Evolutionary conservation across 768 basidiomycete species (phyloP), one percentile per base, ranked within the genome.

Genomic region (Ramaria sp.): DNA sequence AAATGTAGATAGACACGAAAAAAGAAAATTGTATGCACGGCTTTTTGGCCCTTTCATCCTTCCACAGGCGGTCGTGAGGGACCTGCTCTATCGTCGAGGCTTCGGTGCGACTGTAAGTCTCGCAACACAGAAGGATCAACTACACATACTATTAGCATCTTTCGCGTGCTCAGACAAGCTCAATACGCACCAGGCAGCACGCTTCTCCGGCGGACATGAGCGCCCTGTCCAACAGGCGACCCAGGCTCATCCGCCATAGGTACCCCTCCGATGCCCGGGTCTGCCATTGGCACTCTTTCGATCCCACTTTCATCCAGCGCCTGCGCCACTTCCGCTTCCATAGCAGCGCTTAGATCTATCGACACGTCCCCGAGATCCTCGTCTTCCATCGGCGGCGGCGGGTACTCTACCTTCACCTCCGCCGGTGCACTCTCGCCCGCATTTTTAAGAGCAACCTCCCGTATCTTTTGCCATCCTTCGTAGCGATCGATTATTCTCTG

Each of bases 171-270:
- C 3, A 37, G 30, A 55, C 61, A 16, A 5, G 20, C 39, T 22
- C 48, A 44, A 28, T 53, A 54, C 66, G 52, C 66, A 89, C 89
- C 85, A 71, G 92, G 94, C 58, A 97, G 75, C 45, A 95, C 93
- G 63, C 91, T 95, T 75, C 93, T 96, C 68, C 95, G 79, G 61
- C 95, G 82, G 32, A 94, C 81, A 69, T 99, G 95, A 52, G 92
- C 76, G 42, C 83, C 79, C 56, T 74, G 71, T 52, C 77, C 69
- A 59, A 74, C 68, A 28, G 79, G 73, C 44, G 78, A 78, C 61
- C 80, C 79, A 56, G 82, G 78, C 60, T 77, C 70, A 57, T 76
- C 78, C 51, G 83, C 71, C 61, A 84, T 50, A 83, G 84, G 63
- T 82, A 76, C 56, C 87, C 87, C 68, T 88, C 85, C 62, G 88